Conservation (phyloP, 2,329 filamentous ascomycete genomes). For the Botrytis squamosa region DNA sequence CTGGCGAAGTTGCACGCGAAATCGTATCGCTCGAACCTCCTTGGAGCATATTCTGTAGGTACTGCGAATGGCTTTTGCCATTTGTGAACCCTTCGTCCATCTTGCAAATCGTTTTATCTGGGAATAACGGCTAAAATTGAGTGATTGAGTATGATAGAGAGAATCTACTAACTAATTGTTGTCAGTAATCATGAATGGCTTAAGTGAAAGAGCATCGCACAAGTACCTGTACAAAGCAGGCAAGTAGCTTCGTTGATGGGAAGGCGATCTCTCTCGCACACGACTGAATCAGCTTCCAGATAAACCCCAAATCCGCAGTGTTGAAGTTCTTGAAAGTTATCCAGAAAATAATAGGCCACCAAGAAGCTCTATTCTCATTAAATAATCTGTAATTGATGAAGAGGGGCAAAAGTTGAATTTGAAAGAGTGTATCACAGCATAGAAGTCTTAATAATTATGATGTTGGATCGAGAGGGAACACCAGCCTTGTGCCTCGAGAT, state of each 20-base stretch:
- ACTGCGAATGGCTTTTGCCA: constrained; percentile 36
- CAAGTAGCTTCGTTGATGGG: constrained; percentile 5
- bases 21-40: constrained; percentile 58
- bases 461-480: constrained; percentile 9
- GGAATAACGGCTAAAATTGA: constrained; percentile 6
- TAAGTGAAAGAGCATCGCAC: background rate
- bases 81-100: constrained; percentile 38
- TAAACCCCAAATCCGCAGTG: background rate
- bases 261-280: constrained; percentile 10
- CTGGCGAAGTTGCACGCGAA: constrained; percentile 84
- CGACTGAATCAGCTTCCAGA: constrained; percentile 2
- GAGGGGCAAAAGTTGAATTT: constrained; percentile 15
- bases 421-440: constrained; percentile 15
- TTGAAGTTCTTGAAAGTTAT: background rate
- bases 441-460: constrained; percentile 13
- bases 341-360: constrained; percentile 9
- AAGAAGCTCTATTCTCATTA: constrained; percentile 13
- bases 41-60: constrained; percentile 33
- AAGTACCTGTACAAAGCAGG: constrained; percentile 17
- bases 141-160: background rate
- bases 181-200: background rate
- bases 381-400: constrained; percentile 15
- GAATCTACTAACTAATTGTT: background rate
- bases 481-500: constrained; percentile 22
- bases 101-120: constrained; percentile 15